Evolutionary conservation across 306 rosid genomes (phyloP), one percentile per base, ranked within the genome.

Genomic region (Fragaria ananassa): DNA sequence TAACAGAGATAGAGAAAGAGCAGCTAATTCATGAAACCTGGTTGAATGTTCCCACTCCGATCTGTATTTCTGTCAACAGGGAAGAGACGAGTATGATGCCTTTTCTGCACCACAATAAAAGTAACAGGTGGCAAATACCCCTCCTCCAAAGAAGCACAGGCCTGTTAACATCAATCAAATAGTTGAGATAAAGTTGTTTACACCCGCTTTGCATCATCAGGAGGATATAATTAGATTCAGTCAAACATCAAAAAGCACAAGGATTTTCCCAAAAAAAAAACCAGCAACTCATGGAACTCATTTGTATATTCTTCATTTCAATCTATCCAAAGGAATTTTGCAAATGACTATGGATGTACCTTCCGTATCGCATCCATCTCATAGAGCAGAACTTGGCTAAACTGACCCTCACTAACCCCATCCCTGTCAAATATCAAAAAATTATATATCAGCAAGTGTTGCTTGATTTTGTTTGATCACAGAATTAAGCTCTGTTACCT

Each of bases 321-420:
- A 8, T 42, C 10, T 11, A 44, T 44, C 47, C 3, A 44, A 10
- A 12, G 13, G 50, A 46, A 3, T 46, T 11, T 46, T 12, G 47
- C 13, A 10, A 46, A 45, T 2, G 14, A 46, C 50, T 46, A 46
- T 17, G 50, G 17, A 44, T 39, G 6, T 83, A 92, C 98, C 97
- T 81, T 86, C 41, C 99, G 69, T 31, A 95, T 90, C 0, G 99
- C 99, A 17, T 89, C 96, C 84, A 95, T 70, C 79, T 95, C 99
- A 57, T 88, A 69, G 1, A 95, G 89, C 68, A 92, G 53, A 71
- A 95, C 99, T 75, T 95, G 93, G 44, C 77, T 86, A 2, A 89
- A 92, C 39, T 95, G 99, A 0, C 99, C 96, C 39, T 91, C 99
- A 46, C 99, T 88, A 0, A 95, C 97, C 0, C 99, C 99, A 82